Base-by-base conservation (phyloP, 768 basidiomycete genomes). In the Rhodosporidiobolus sp. region DNA sequence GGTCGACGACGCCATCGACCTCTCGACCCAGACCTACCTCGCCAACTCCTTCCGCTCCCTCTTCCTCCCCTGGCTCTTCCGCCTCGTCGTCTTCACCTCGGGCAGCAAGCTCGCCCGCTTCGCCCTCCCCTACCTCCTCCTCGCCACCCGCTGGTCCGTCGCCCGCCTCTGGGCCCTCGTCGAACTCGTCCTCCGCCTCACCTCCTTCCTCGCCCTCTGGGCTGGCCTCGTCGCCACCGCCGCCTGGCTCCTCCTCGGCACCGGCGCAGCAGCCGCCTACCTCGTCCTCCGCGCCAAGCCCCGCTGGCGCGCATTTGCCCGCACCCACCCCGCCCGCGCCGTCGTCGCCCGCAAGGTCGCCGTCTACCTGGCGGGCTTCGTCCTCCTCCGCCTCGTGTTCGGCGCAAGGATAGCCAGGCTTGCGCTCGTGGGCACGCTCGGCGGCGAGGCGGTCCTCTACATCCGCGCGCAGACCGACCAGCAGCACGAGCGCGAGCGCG, bases 11-110 rank as follows among this genome's bases (percentile, higher is more conserved):
- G 57, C 56, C 34, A 67, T 65, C 35, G 71, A 72, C 57, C 26
- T 6, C 9, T 72, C 71, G 32, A 72, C 71, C 43, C 66, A 61
- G 38, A 50, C 62, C 32, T 68, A 32, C 48, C 24, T 72, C 48
- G 26, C 50, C 8, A 14, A 56, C 12, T 54, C 66, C 26, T 20
- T 64, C 43, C 65, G 57, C 28, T 7, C 57, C 34, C 57, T 52
- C 24, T 72, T 35, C 34, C 61, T 65, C 62, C 63, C 63, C 19
- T 72, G 53, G 43, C 62, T 64, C 48, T n/a, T 50, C 49, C 67
- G 56, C 53, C 55, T 68, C 61, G 30, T 48, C 50, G 28, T 54
- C 43, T 63, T 64, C n/a, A 64, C 66, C 38, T 48, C 61, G 5
- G 11, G n/a, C 52, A 61, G 66, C 49, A 65, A 55, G 20, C 45